Conservation (phyloP, 2,329 filamentous ascomycete species). For the Diaporthe ampelina region DNA sequence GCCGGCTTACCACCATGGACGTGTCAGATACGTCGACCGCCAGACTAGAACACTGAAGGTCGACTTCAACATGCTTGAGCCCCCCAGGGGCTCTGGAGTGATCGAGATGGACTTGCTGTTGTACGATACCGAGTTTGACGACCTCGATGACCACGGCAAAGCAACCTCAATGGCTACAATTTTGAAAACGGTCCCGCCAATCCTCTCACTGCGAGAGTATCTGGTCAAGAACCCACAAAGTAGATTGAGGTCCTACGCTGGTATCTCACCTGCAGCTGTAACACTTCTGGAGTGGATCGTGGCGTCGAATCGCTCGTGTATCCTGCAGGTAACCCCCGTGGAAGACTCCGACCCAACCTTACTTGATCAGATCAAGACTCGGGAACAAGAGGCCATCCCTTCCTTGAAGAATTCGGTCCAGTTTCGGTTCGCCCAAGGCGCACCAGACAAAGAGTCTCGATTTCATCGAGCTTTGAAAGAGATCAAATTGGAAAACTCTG, state of each 20-base stretch:
- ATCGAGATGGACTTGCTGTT: slow-evolving; percentile 48
- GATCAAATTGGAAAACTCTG: background rate
- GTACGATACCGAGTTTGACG: slow-evolving; percentile 72
- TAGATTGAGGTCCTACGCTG: slow-evolving; percentile 60
- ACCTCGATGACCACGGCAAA: slow-evolving; percentile 61
- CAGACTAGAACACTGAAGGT: background rate
- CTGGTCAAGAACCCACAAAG: slow-evolving; percentile 57
- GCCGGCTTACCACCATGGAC: slow-evolving; percentile 10
- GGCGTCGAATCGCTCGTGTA: slow-evolving; percentile 89
- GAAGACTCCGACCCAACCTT: slow-evolving; percentile 54
- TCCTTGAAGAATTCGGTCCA: slow-evolving; percentile 75
- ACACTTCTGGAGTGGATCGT: slow-evolving; percentile 88
- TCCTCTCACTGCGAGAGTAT: slow-evolving; percentile 69
- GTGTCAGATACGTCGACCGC: slow-evolving; percentile 26
- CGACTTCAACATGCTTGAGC: background rate
- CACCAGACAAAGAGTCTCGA: slow-evolving; percentile 85
- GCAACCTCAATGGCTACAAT: slow-evolving; percentile 64
- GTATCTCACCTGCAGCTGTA: slow-evolving; percentile 75
- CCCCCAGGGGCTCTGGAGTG: no score
- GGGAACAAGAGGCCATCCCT: slow-evolving; percentile 66
- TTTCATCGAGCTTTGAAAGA: slow-evolving; percentile 75
- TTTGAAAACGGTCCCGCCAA: slow-evolving; percentile 72
- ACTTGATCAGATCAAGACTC: slow-evolving; percentile 45
- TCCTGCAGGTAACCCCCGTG: slow-evolving; percentile 73
- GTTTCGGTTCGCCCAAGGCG: slow-evolving; percentile 89